Conservation (phyloP, 495 filamentous ascomycete species). For the Friedmanniomyces simplex region DNA sequence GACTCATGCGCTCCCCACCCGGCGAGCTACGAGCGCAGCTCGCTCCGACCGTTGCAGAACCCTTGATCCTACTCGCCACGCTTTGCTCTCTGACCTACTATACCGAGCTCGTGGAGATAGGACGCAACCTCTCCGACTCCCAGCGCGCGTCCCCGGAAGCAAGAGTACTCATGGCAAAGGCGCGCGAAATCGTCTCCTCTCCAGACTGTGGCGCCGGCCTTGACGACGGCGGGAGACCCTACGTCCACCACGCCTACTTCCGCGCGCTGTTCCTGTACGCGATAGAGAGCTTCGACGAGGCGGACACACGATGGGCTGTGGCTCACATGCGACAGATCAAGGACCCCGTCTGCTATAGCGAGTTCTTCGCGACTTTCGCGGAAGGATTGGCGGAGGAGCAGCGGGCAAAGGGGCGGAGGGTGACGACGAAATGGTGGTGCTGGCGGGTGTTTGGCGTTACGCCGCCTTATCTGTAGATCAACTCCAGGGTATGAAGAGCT, state of each 20-base stretch:
- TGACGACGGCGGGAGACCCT: neutral
- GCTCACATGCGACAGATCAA: neutral
- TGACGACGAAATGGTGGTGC: neutral
- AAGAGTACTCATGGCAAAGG: neutral
- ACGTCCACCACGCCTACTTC: neutral
- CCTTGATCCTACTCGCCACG: neutral
- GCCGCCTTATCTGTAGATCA: neutral
- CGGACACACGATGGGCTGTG: neutral
- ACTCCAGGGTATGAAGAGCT: too few species aligned
- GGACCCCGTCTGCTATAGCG: neutral
- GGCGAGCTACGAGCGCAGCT: neutral
- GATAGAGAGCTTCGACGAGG: neutral
- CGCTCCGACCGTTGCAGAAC: neutral
- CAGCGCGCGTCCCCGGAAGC: neutral
- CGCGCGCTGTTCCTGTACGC: neutral
- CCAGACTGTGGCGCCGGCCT: neutral
- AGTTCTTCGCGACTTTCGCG: neutral
- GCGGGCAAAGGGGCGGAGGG: neutral
- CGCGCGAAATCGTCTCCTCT: neutral
- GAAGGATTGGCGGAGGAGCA: neutral
- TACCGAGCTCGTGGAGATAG: conserved; percentile 1
- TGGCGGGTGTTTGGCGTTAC: neutral
- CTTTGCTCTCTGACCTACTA: neutral
- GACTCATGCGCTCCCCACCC: neutral
- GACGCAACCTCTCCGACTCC: neutral